These are phyloP conservation scores for Penicillium nucicola DNA, from an alignment of 495 filamentous ascomycete species.

Conservation along the genomic window DNA sequence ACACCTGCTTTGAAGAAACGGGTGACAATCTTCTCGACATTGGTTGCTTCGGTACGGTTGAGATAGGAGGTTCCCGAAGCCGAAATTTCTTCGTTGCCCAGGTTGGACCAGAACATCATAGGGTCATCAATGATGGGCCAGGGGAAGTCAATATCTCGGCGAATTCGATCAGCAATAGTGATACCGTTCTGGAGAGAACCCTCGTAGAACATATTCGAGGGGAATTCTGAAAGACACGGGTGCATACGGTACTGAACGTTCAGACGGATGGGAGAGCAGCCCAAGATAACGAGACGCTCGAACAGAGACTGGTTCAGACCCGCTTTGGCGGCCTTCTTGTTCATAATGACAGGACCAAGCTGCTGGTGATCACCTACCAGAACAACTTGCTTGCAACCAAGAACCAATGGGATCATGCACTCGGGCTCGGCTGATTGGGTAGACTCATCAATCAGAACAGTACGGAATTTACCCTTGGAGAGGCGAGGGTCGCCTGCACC, in stretches of 20 bases:
- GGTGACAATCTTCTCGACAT: constrained; percentile 97
- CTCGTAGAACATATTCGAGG: constrained; percentile 99
- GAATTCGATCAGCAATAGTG: constrained; percentile 80
- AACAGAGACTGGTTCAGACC: constrained; percentile 97
- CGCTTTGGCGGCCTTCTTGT: constrained; percentile 98
- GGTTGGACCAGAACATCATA: constrained; percentile 99
- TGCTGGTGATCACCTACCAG: constrained; percentile 98
- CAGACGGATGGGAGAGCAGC: constrained; percentile 87
- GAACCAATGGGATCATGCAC: constrained; percentile 97
- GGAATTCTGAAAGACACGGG: constrained; percentile 95
- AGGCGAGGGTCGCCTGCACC: constrained; percentile 95
- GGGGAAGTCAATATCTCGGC: constrained; percentile 94
- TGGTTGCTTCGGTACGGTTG: constrained; percentile 93
- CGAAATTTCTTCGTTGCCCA: constrained; percentile 96
- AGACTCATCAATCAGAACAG: constrained; percentile 96
- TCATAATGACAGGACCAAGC: constrained; percentile 98
- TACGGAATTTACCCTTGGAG: constrained; percentile 95
- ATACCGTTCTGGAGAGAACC: constrained; percentile 97
- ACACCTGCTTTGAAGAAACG: constrained; percentile 99
- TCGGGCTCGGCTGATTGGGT: constrained; percentile 99
- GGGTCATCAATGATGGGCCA: constrained; percentile 93
- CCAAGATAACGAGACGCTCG: constrained; percentile 90
- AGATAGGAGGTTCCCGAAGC: constrained; percentile 97
- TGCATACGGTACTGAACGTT: constrained; percentile 99
- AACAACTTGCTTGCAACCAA: constrained; percentile 98